phyloP scores from a whole-genome alignment of 352 stramenopile species.

The Phytophthora citrophthora region DNA sequence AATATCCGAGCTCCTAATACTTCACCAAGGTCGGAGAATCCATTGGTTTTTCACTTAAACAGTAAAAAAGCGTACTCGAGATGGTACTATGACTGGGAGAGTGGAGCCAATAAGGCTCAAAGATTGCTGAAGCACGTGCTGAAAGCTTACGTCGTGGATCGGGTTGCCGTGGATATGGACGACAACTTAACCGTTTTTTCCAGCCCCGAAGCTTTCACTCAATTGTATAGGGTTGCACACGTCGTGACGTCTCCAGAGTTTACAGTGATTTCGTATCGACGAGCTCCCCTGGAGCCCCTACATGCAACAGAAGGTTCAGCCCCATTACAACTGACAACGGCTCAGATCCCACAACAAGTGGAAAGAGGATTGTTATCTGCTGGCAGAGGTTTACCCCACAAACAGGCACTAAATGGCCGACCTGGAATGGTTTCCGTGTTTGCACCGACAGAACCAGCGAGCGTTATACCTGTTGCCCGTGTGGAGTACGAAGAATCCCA shows the following conservation, averaged over 20 bases:
- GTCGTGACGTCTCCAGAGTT: conserved; percentile 64
- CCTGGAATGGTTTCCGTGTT: too few relatives aligned
- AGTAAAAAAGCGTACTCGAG: conserved; percentile 34
- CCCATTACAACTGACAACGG: conserved; percentile 4
- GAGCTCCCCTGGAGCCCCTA: conserved; percentile 42
- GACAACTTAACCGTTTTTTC: conserved; percentile 34
- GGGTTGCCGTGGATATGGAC: conserved; percentile 38
- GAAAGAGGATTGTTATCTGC: not conserved
- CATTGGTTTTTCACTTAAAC: conserved; percentile 57
- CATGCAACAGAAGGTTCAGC: conserved; percentile 19
- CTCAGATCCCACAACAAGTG: conserved; percentile 4
- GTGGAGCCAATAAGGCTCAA: conserved; percentile 67
- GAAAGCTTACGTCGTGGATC: conserved; percentile 59
- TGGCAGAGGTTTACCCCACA: not conserved
- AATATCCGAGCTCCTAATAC: conserved; percentile 1
- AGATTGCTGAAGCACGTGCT: conserved; percentile 71
- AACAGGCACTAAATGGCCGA: too few relatives aligned
- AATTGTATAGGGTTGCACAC: conserved; percentile 51
- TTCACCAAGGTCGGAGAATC: too few relatives aligned
- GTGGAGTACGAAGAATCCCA: not conserved
- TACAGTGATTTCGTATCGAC: conserved; percentile 70
- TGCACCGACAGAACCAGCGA: conserved; percentile 2
- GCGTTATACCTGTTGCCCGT: conserved; percentile 9
- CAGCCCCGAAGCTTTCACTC: conserved; percentile 13
- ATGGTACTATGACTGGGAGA: conserved; percentile 82